phyloP scores from a whole-genome alignment of 2,329 filamentous ascomycete genomes.

The Nothophaeocryptopus gaeumannii region DNA sequence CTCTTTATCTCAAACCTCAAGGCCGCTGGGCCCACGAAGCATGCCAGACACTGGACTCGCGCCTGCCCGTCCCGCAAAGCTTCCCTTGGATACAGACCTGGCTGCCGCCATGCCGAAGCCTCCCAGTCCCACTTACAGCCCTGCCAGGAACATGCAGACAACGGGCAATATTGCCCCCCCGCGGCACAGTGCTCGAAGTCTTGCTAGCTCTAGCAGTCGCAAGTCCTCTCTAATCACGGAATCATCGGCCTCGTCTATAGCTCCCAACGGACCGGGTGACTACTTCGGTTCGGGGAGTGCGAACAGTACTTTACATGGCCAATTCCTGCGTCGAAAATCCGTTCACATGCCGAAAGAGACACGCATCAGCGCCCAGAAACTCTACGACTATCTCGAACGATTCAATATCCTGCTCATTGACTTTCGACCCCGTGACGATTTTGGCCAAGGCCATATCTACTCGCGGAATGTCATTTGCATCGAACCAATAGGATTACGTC shows the following conservation, averaged over 20 bases:
- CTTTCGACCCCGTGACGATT: slow-evolving; percentile 73
- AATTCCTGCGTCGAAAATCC: slow-evolving; percentile 39
- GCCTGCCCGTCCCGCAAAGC: slow-evolving; percentile 42
- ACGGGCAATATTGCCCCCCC: slow-evolving; percentile 64
- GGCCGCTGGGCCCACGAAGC: slow-evolving; percentile 50
- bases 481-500: slow-evolving; percentile 73
- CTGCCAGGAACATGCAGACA: slow-evolving; percentile 68
- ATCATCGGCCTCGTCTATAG: slow-evolving; percentile 37
- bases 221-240: slow-evolving; percentile 50
- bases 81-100: slow-evolving; percentile 52
- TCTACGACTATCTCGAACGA: slow-evolving; percentile 67
- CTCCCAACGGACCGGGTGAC: slow-evolving; percentile 40
- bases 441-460: slow-evolving; percentile 85
- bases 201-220: slow-evolving; percentile 52
- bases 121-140: slow-evolving; percentile 74
- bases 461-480: slow-evolving; percentile 82
- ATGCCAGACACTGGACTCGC: slow-evolving; percentile 47
- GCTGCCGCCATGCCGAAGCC: slow-evolving; percentile 63
- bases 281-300: slow-evolving; percentile 39
- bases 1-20: slow-evolving; percentile 17
- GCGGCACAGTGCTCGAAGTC: slow-evolving; percentile 61
- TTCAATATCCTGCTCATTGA: slow-evolving; percentile 79
- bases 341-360: slow-evolving; percentile 54
- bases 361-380: slow-evolving; percentile 65
- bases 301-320: slow-evolving; percentile 5